These are phyloP conservation scores for Verticillium nubilum DNA, from an alignment of 2,329 filamentous ascomycete genomes.

Conservation along the genomic window DNA sequence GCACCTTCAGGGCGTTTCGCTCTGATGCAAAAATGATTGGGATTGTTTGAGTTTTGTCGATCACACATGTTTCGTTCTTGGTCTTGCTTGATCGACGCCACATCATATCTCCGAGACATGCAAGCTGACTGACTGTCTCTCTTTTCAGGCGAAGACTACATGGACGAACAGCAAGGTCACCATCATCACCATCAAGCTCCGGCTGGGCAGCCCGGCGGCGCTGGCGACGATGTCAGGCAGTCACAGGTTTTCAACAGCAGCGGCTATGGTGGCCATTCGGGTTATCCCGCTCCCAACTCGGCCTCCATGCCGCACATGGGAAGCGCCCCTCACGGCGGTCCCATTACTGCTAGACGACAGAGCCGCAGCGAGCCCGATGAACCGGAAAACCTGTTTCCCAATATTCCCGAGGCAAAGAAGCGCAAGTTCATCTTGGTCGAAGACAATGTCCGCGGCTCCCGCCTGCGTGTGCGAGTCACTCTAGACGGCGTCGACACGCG, in stretches of 20 bases:
- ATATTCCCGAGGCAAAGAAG: constrained; percentile 83
- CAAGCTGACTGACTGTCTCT: background rate
- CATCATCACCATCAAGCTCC: constrained; percentile 62
- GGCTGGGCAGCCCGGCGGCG: constrained; percentile 42
- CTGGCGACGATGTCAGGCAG: constrained; percentile 62
- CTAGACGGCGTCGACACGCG: constrained; percentile 92
- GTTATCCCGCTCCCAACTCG: constrained; percentile 46
- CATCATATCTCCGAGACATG: background rate
- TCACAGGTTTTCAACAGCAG: constrained; percentile 63
- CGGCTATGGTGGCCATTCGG: constrained; percentile 59
- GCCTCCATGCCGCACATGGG: constrained; percentile 60
- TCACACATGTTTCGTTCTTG: constrained; percentile 11
- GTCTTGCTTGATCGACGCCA: background rate
- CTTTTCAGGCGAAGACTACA: constrained; percentile 39
- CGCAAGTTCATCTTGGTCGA: constrained; percentile 97
- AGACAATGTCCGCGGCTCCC: constrained; percentile 73
- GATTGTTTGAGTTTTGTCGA: constrained; percentile 7
- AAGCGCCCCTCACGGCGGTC: constrained; percentile 21
- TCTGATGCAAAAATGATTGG: constrained; percentile 5
- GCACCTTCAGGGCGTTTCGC: constrained; percentile 8
- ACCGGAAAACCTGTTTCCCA: constrained; percentile 72
- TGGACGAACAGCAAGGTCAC: constrained; percentile 48
- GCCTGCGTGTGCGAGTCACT: constrained; percentile 84
- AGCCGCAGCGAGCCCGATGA: constrained; percentile 53
- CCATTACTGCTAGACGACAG: constrained; percentile 29